Base-by-base conservation (phyloP, 768 basidiomycete genomes). In the Xerocomellus chrysenteron region DNA sequence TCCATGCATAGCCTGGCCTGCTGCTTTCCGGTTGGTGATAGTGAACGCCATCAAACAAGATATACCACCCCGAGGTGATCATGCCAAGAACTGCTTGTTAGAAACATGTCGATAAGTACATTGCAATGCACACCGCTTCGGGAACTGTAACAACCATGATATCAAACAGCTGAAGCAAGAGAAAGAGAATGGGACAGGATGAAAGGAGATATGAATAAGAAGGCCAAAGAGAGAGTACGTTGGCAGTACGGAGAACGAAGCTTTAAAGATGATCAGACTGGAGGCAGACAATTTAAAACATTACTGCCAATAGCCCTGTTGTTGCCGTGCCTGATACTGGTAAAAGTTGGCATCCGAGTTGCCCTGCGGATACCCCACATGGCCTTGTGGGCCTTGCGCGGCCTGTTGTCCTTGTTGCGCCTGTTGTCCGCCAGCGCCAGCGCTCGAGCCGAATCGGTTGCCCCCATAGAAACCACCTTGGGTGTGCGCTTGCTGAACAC, bases 291-390 rank as follows among this genome's bases (percentile, higher is more conserved):
- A 42, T 58, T 52, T 54, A 56, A 65, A 32, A 10, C 11, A 28
- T 63, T 53, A 78, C 70, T 79, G 76, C 77, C 79, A 79, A 65
- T 80, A 81, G 69, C 78, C 85, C 71, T 86, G 82, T 65, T 82
- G 83, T 66, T 82, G 85, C 68, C 85, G 76, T 24, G 79, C 78
- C 69, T 86, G 87, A 68, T 89, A 89, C 60, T 82, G 81, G 68
- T 91, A 90, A 68, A 88, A 91, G 63, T 75, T 80, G 14, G 75
- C 84, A 45, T 89, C 87, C 48, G 79, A 84, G 47, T 77, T 82
- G 42, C 81, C 82, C 64, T 73, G 71, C 42, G 80, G 79, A 55
- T 82, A 82, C 3, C 79, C 79, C 9, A 76, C 78, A 62, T 80
- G 81, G 0, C 75, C 78, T 47, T 71, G 69, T 24, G 69, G 69